Percentiles rank a stretch among this genome's conserved stretches.
Conservation (phyloP, 2,329 filamentous ascomycete genomes). For the Botryotinia narcissicola region DNA sequence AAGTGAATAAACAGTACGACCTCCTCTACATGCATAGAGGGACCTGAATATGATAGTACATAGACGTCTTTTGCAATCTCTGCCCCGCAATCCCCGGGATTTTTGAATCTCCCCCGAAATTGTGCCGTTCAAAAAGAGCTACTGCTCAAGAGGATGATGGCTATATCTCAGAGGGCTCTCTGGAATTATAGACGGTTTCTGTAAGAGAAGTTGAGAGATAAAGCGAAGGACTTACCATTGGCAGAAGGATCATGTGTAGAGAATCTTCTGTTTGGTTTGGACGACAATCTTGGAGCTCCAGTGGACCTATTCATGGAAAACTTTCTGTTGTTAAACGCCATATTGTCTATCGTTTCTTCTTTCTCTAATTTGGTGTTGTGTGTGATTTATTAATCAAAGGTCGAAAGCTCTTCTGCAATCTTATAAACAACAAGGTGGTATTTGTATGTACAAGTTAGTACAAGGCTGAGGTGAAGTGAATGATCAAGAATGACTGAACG, state of each 20-base stretch:
- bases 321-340: slow-evolving; percentile 54
- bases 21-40: not conserved
- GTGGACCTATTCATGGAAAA: slow-evolving; percentile 67
- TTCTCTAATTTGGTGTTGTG: not conserved
- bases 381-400: not conserved
- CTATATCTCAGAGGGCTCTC: not conserved
- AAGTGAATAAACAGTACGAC: not conserved
- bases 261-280: slow-evolving; percentile 49
- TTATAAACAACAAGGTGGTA: not conserved
- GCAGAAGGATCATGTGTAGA: slow-evolving; percentile 56
- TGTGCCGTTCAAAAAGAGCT: not conserved
- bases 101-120: not conserved
- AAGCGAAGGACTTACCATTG: slow-evolving; percentile 48
- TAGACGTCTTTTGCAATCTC: not conserved
- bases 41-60: not conserved
- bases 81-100: slow-evolving; percentile 7
- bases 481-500: not conserved
- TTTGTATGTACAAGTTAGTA: not conserved
- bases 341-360: slow-evolving; percentile 22
- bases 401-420: not conserved
- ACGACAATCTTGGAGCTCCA: slow-evolving; percentile 54
- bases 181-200: not conserved
- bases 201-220: not conserved
- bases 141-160: not conserved
- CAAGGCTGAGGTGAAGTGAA: slow-evolving; percentile 16